phyloP scores from a whole-genome alignment of 1,284 basidiomycete genomes.

The Malassezia japonica region DNA sequence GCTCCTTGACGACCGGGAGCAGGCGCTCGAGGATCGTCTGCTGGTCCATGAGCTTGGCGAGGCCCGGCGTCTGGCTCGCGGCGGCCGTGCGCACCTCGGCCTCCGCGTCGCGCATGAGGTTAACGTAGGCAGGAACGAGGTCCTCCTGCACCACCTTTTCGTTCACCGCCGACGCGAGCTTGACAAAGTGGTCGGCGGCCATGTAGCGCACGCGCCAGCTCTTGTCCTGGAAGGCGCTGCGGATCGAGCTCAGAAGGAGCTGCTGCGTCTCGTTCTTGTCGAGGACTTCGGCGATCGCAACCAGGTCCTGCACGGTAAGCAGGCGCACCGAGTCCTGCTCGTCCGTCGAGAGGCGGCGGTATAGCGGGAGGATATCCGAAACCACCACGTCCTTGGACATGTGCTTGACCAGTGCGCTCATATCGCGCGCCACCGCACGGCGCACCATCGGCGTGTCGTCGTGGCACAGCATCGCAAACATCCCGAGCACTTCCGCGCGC shows the following conservation, averaged over 20 bases:
- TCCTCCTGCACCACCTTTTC: slow-evolving; percentile 86
- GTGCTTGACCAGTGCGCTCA: slow-evolving; percentile 55
- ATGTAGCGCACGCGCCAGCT: slow-evolving; percentile 99
- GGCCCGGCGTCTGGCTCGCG: slow-evolving; percentile 91
- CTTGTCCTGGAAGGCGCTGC: slow-evolving; percentile 81
- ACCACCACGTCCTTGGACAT: slow-evolving; percentile 52
- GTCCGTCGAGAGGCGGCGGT: slow-evolving; percentile 85
- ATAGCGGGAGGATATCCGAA: slow-evolving; percentile 80
- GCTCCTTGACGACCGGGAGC: slow-evolving; percentile 90
- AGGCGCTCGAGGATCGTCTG: slow-evolving; percentile 87
- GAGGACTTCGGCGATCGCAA: slow-evolving; percentile 78
- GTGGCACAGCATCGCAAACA: slow-evolving; percentile 70
- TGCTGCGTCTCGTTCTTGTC: slow-evolving; percentile 79
- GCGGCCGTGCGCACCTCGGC: slow-evolving; percentile 96
- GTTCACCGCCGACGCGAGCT: slow-evolving; percentile 77
- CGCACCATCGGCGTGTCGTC: slow-evolving; percentile 99
- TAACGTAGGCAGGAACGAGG: slow-evolving; percentile 82
- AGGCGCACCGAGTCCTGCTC: slow-evolving; percentile 97
- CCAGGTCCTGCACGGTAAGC: slow-evolving; percentile 89
- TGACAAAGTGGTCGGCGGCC: slow-evolving; percentile 93
- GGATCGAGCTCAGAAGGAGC: slow-evolving; percentile 68
- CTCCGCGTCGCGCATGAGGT: slow-evolving; percentile 93
- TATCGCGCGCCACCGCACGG: slow-evolving; percentile 88
- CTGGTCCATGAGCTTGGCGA: slow-evolving; percentile 85
- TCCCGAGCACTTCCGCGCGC: slow-evolving; percentile 81